phyloP scores from a whole-genome alignment of 2,329 filamentous ascomycete species.

The Botrytis medusae region DNA sequence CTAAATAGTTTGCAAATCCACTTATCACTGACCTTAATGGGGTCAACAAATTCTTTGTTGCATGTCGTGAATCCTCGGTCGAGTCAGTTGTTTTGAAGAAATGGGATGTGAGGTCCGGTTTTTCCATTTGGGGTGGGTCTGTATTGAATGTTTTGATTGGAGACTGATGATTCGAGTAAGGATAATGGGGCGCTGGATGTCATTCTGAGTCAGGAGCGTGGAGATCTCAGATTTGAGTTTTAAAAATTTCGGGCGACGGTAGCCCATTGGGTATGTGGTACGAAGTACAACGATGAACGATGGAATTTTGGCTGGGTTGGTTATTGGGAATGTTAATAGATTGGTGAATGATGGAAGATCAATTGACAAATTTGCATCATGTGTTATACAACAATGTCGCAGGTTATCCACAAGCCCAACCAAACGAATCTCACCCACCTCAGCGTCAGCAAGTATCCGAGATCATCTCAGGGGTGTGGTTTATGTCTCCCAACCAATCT shows the following conservation, averaged over 20 bases:
- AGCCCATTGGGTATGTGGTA: not conserved
- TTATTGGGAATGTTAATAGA: not conserved
- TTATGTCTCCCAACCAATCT: not conserved
- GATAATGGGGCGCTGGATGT: not conserved
- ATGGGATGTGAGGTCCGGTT: not conserved
- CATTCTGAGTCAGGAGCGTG: not conserved
- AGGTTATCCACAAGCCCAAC: not conserved
- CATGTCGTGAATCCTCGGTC: constrained; percentile 18
- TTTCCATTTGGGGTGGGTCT: not conserved
- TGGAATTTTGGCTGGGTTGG: not conserved
- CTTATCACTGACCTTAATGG: constrained; percentile 9
- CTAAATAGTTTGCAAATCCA: constrained; percentile 5
- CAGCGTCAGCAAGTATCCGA: constrained; percentile 1
- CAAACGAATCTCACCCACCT: not conserved
- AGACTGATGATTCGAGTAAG: not conserved
- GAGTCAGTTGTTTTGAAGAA: constrained; percentile 18
- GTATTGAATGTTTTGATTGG: not conserved
- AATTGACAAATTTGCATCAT: not conserved
- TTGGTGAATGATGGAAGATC: not conserved
- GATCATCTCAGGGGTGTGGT: not conserved
- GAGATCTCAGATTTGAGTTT: not conserved
- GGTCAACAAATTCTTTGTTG: constrained; percentile 11
- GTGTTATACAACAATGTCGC: not conserved
- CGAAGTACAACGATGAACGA: not conserved
- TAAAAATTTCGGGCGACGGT: not conserved